Percentiles rank a stretch among this genome's conserved stretches.
Evolutionary conservation across 1,284 basidiomycete genomes (phyloP).

Genomic region (Microbotryum saponariae): DNA sequence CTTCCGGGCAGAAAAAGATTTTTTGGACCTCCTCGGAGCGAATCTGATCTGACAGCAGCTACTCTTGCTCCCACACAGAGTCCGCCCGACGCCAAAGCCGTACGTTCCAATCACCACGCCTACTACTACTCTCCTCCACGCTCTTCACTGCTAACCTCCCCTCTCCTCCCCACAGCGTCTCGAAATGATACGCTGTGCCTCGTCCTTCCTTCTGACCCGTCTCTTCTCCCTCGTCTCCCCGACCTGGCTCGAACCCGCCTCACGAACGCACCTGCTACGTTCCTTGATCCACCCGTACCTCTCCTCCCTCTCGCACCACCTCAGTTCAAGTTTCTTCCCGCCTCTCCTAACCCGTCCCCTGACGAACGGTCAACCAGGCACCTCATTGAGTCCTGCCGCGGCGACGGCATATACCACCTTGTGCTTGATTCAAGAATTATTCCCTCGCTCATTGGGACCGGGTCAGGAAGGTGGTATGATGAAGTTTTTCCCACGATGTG

Average conservation of each 20-base stretch:
- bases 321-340: not conserved
- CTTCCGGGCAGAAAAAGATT: not conserved
- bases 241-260: not conserved
- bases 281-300: not conserved
- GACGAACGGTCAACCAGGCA: not conserved
- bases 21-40: not conserved
- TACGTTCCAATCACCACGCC: too few species aligned
- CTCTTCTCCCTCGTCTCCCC: not conserved
- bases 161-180: not conserved
- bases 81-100: not conserved
- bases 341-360: not conserved
- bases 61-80: not conserved
- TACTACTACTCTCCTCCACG: too few species aligned
- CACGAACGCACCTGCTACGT: not conserved
- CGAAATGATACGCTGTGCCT: constrained; percentile 1
- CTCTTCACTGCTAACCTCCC: too few species aligned
- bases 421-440: not conserved
- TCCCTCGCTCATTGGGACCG: not conserved
- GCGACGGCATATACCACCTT: not conserved
- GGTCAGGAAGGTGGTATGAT: not conserved
- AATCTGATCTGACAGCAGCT: not conserved
- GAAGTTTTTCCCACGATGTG: not conserved
- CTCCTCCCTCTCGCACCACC: constrained; percentile 2
- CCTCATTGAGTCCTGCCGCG: not conserved
- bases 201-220: not conserved